Evolutionary conservation across 1,139 yeast genomes (phyloP), one percentile per base, ranked within the genome.

Genomic region (Suhomyces terraborum): DNA sequence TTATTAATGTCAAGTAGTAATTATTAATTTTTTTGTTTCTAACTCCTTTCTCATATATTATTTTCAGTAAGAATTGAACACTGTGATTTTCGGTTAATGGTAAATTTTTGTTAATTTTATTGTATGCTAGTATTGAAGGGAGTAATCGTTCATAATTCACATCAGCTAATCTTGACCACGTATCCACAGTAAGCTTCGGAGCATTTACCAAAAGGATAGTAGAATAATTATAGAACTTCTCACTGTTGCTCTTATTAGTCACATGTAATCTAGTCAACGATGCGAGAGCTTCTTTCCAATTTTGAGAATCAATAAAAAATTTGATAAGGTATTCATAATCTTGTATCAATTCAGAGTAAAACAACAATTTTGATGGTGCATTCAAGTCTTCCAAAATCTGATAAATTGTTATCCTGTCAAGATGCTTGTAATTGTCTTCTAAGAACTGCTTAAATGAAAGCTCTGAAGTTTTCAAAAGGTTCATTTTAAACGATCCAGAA

Each of bases 91-190:
- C 75, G 20, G 40, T 31, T 2, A 64, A 45, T 2, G 64, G 53
- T 9, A 65, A 50, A 4, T 44, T 40, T 1, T 43, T 56, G 45
- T 70, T 73, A 41, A 73, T 69, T 28, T 78, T 72, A 49, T 81
- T 81, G 61, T 85, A 88, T 0, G 82, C 73, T 47, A 89, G 59
- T 13, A 93, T 67, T 0, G 97, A 82, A 1, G 97, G 95, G 5
- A 93, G 63, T 22, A 94, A 67, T 47, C 73, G 79, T 8, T 77
- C 74, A 32, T 82, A 80, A 9, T 78, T 43, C 13, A 58, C 61
- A n/a, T 54, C 58, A 14, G 54, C 48, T 36, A 81, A 62, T 43
- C 83, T 73, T 56, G 87, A 75, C 98, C 97, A 93, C 0, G 87
- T 74, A 32, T 84, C 86, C 1, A 87, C 79, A 0, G 96, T 88